Evolutionary conservation across 2,329 filamentous ascomycete species (phyloP).

Genomic region (Talaromyces atroroseus): DNA sequence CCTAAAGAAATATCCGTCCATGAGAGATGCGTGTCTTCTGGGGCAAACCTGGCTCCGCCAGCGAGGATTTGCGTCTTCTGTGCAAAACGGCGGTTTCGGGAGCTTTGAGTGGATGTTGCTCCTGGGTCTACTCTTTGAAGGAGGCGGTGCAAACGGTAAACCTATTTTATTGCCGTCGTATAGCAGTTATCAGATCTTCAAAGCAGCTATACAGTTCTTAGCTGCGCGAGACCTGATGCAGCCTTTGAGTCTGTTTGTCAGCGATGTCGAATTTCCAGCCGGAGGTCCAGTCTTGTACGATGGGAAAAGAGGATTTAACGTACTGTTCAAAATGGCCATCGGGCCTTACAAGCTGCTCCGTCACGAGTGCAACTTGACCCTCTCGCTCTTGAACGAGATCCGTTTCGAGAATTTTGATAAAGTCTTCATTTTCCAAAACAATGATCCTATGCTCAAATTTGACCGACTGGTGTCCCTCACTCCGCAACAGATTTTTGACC

Average conservation of each 20-base stretch:
- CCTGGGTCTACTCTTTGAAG: conserved; percentile 72
- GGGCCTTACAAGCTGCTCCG: conserved; percentile 75
- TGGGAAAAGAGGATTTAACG: conserved; percentile 65
- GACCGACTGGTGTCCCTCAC: conserved; percentile 47
- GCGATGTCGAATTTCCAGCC: conserved; percentile 31
- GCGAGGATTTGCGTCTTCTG: conserved; percentile 66
- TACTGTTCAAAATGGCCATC: conserved; percentile 82
- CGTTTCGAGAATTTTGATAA: conserved; percentile 74
- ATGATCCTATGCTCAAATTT: conserved; percentile 49
- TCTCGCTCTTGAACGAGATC: conserved; percentile 68
- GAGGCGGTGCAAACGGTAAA: conserved; percentile 66
- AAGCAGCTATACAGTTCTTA: conserved; percentile 84
- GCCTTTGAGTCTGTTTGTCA: conserved; percentile 47
- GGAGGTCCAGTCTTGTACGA: conserved; percentile 72
- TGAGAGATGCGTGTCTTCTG: conserved; percentile 77
- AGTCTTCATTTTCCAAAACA: conserved; percentile 65
- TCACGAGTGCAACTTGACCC: conserved; percentile 67
- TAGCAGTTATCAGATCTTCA: conserved; percentile 90
- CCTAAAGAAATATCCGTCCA: conserved; percentile 64
- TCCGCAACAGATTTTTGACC: conserved; percentile 21
- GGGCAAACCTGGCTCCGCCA: conserved; percentile 87
- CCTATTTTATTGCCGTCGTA: conserved; percentile 71
- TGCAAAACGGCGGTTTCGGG: conserved; percentile 80
- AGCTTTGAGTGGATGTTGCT: conserved; percentile 86
- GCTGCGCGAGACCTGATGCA: conserved; percentile 68